Base-by-base conservation (phyloP, 805 yeast species). In the Priceomyces medius region DNA sequence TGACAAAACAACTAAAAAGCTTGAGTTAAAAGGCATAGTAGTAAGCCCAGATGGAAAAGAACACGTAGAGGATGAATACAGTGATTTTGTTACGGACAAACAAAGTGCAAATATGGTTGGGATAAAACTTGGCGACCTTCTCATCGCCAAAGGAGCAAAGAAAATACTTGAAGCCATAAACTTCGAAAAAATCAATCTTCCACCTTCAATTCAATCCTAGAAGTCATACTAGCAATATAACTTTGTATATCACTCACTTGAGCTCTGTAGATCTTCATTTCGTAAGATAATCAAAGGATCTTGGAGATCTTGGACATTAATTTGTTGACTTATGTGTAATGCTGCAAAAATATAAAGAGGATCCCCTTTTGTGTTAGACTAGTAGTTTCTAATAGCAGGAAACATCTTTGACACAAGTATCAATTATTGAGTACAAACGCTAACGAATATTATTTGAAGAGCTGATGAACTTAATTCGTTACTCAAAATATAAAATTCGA, bases 31-130 rank as follows among this genome's bases (percentile, higher is more conserved):
- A 48, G 95, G 86, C 4, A 74, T 85, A 27, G 95, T 91, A 12
- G 85, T 89, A 23, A 79, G 85, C 46, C 90, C 90, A 7, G 96
- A 90, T 59, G 99, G 99, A 9, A 63, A 67, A 5, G 72, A 79
- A 46, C 71, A 65, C 24, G 89, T 89, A 12, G 86, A 85, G 56
- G 84, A 77, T 46, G 67, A 64, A 41, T 61, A 70, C 13, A 58
- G 48, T 23, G 62, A 39, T 28, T 48, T 38, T 28, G 80, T 81
- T 9, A 61, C 59, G 35, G 56, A 63, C 31, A 72, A 67, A 42
- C 61, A 67, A 16, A 95, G 88, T 48, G 85, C 97, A 14, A 83
- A 76, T 47, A 61, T 60, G 21, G 76, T 86, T 32, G 99, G 99
- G 41, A 68, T 68, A 37, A 66, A 70, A 33, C 69, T 93, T 48